phyloP scores from a whole-genome alignment of 2,329 filamentous ascomycete genomes.

The Penicillium sp. region DNA sequence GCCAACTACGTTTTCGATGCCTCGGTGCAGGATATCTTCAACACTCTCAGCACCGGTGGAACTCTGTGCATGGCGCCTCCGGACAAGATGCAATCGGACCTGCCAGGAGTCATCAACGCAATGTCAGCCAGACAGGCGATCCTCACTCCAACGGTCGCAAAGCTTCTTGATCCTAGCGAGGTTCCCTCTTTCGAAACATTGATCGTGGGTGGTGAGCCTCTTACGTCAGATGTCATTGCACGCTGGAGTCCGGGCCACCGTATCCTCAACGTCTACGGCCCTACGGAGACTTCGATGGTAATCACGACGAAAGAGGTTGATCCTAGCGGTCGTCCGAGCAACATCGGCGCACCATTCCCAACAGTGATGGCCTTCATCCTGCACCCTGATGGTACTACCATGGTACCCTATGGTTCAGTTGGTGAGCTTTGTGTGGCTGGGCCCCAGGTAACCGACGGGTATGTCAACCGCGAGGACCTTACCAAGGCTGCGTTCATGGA shows the following conservation, averaged over 20 bases:
- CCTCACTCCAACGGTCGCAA: conserved; percentile 11
- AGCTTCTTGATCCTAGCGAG: conserved; percentile 7
- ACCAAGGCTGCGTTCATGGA: conserved; percentile 9
- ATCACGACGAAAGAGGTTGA: conserved; percentile 7
- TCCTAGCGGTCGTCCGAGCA: conserved; percentile 1
- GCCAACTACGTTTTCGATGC: conserved; percentile 15
- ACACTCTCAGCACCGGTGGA: conserved; percentile 3
- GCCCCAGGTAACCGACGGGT: conserved; percentile 14
- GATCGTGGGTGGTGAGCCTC: conserved; percentile 10
- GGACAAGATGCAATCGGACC: conserved; percentile 2
- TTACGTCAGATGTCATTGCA: conserved; percentile 11
- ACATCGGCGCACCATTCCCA: conserved; percentile 14
- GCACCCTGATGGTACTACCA: conserved; percentile 6
- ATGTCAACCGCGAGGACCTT: conserved; percentile 15
- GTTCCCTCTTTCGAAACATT: conserved; percentile 11
- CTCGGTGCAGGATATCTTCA: conserved; percentile 10
- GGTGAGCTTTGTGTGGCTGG: conserved; percentile 17
- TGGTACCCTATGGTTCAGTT: conserved; percentile 12
- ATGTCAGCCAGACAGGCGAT: conserved; percentile 5
- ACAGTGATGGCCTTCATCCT: conserved; percentile 12
- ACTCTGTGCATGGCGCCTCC: conserved; percentile 3
- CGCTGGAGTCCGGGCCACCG: conserved; percentile 6
- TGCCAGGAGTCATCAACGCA: conserved; percentile 4
- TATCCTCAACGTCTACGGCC: conserved; percentile 17
- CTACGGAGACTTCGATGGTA: conserved; percentile 18